phyloP scores from a whole-genome alignment of 2,329 filamentous ascomycete species.

The Fusarium duplospermum region DNA sequence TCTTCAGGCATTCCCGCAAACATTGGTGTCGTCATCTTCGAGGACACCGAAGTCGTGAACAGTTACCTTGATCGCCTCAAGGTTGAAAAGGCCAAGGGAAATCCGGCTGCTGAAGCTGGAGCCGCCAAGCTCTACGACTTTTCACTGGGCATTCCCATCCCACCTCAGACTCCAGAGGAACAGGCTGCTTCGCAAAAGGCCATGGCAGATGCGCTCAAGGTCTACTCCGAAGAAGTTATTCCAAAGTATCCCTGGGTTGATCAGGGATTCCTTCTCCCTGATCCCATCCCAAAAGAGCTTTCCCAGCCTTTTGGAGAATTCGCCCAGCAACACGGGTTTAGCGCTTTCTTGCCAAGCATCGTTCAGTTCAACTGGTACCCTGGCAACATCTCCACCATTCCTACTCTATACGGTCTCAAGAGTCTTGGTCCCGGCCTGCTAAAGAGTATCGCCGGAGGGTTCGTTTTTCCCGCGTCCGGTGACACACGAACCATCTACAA shows the following conservation, averaged over 20 bases:
- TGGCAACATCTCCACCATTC: constrained; percentile 26
- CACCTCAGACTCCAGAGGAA: constrained; percentile 2
- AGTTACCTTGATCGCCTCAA: constrained; percentile 28
- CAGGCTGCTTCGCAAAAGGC: constrained; percentile 1
- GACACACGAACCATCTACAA: constrained; percentile 25
- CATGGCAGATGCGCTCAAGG: constrained; percentile 1
- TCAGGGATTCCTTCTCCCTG: constrained; percentile 30
- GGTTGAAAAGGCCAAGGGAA: neutral
- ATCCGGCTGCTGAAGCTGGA: neutral
- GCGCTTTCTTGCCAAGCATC: constrained; percentile 20
- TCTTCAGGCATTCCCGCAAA: constrained; percentile 18
- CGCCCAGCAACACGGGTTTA: constrained; percentile 28
- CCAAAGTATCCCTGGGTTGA: constrained; percentile 38
- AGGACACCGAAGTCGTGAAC: constrained; percentile 23
- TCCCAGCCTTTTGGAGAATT: constrained; percentile 30
- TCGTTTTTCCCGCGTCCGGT: constrained; percentile 18
- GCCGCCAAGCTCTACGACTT: constrained; percentile 28
- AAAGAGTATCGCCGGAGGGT: constrained; percentile 7
- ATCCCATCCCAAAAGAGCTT: constrained; percentile 32
- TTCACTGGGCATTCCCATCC: constrained; percentile 29
- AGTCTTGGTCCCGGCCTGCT: constrained; percentile 28
- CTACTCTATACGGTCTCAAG: constrained; percentile 36
- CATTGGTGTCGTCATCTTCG: constrained; percentile 26
- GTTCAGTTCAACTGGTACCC: constrained; percentile 34
- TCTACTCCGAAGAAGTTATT: constrained; percentile 21